Evolutionary conservation across 2,329 filamentous ascomycete genomes (phyloP).

Genomic region (Herpotrichia juniperi): DNA sequence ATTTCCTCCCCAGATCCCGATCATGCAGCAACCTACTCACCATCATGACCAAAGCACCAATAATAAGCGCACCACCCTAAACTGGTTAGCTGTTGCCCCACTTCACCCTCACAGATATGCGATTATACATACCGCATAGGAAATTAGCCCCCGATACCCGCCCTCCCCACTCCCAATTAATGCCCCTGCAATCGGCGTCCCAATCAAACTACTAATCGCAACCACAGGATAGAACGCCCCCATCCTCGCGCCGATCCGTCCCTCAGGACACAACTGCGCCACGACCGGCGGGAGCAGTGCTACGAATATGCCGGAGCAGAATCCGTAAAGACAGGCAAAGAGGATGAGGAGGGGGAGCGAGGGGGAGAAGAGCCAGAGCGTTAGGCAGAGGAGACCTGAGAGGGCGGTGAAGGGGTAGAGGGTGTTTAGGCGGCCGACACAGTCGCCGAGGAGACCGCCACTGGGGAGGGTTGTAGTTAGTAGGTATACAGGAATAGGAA

Average conservation of each 20-base stretch:
- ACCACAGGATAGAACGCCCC: slow-evolving; percentile 69
- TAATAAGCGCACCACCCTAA: neutral
- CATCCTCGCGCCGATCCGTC: slow-evolving; percentile 71
- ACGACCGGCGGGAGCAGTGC: slow-evolving; percentile 68
- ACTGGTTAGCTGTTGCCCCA: no score
- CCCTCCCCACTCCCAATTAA: slow-evolving; percentile 27
- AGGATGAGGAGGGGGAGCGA: slow-evolving; percentile 65
- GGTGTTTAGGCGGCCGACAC: slow-evolving; percentile 60
- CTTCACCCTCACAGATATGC: no score
- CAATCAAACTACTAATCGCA: slow-evolving; percentile 69
- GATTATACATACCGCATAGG: slow-evolving; percentile 32
- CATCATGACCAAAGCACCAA: neutral
- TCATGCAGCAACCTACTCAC: neutral
- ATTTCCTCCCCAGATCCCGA: neutral
- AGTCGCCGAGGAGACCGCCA: slow-evolving; percentile 60
- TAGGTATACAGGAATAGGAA: neutral
- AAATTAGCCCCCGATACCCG: slow-evolving; percentile 31
- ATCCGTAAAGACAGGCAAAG: slow-evolving; percentile 72
- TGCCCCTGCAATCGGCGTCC: slow-evolving; percentile 69
- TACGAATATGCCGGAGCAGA: slow-evolving; percentile 70
- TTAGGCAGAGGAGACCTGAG: slow-evolving; percentile 55
- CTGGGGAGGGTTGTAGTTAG: slow-evolving; percentile 23
- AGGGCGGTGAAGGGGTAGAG: slow-evolving; percentile 56
- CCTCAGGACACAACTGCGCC: slow-evolving; percentile 73
- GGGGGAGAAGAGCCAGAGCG: slow-evolving; percentile 59